A percentile compares a stretch with the other conserved stretches of the same genome.
Evolutionary conservation across 192 early-diverging fungal genomes (phyloP).

Genomic region (Rhizoclosmatium sp.): DNA sequence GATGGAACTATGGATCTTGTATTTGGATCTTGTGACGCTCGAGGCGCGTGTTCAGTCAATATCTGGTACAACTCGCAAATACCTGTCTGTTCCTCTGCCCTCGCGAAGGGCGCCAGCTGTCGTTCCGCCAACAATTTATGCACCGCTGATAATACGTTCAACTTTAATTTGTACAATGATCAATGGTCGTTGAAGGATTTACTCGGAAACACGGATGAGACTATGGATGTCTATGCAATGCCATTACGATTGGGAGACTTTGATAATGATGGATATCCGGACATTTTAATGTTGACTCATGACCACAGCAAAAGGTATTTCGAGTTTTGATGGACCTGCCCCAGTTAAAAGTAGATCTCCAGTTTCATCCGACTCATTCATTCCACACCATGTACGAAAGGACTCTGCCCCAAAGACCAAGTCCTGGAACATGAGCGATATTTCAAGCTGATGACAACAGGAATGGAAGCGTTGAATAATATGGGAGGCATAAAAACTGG

Average conservation of each 20-base stretch:
- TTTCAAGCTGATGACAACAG: slow-evolving; percentile 69
- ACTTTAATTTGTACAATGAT: slow-evolving; percentile 63
- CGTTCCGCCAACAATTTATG: slow-evolving; percentile 76
- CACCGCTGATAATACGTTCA: slow-evolving; percentile 72
- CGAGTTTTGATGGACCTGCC: background rate
- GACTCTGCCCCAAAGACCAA: slow-evolving; percentile 56
- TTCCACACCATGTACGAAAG: slow-evolving; percentile 66
- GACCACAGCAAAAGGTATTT: slow-evolving; percentile 33
- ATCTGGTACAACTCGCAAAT: slow-evolving; percentile 84
- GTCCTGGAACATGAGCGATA: slow-evolving; percentile 60
- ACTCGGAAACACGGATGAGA: slow-evolving; percentile 28
- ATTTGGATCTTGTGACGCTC: slow-evolving; percentile 68
- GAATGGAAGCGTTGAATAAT: slow-evolving; percentile 66
- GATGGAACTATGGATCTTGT: slow-evolving; percentile 89
- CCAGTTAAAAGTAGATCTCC: background rate
- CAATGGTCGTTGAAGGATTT: background rate
- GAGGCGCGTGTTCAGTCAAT: slow-evolving; percentile 68
- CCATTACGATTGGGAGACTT: slow-evolving; percentile 65
- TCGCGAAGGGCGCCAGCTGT: slow-evolving; percentile 50
- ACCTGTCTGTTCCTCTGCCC: slow-evolving; percentile 66
- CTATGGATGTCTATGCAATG: slow-evolving; percentile 22
- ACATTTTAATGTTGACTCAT: slow-evolving; percentile 77
- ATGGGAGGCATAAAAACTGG: slow-evolving; percentile 56
- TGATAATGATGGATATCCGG: slow-evolving; percentile 91
- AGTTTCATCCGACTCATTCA: slow-evolving; percentile 71